Percentiles rank a stretch among this genome's conserved stretches.
Evolutionary conservation across 176 grass and related monocot genomes (phyloP).

Genomic region (Panicum miliaceum): DNA sequence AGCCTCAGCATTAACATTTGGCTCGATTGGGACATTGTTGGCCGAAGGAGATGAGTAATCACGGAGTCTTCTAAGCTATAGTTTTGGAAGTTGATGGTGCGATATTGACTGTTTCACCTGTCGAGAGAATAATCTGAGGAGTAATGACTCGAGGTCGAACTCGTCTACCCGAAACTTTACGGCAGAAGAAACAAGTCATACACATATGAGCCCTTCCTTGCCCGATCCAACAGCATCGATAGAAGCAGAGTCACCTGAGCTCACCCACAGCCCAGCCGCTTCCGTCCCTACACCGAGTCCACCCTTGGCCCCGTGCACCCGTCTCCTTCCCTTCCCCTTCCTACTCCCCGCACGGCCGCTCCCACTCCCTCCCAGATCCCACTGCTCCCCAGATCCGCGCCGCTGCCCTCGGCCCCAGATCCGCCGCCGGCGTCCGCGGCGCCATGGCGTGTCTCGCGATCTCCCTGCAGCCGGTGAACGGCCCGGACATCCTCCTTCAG

Average conservation of each 20-base stretch:
- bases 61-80: too few relatives aligned
- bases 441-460: conserved; percentile 95
- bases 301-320: conserved; percentile 18
- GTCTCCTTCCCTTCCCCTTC: conserved; percentile 34
- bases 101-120: too few relatives aligned
- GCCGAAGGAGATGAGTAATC: too few relatives aligned
- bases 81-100: too few relatives aligned
- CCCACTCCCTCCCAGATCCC: conserved; percentile 35
- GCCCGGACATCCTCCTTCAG: conserved; percentile 92
- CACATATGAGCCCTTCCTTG: too few relatives aligned
- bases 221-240: too few relatives aligned
- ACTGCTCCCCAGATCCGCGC: conserved; percentile 50
- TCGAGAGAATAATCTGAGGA: too few relatives aligned
- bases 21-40: too few relatives aligned
- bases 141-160: too few relatives aligned
- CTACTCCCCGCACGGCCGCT: neutral
- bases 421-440: conserved; percentile 16
- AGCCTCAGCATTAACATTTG: too few relatives aligned
- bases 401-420: conserved; percentile 30
- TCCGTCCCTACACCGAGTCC: conserved; percentile 13
- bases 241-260: neutral
- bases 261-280: neutral
- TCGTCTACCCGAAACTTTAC: too few relatives aligned
- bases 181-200: too few relatives aligned
- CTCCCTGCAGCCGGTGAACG: conserved; percentile 91